phyloP scores from a whole-genome alignment of 2,329 filamentous ascomycete genomes.

The Helicocarpus griseus region DNA sequence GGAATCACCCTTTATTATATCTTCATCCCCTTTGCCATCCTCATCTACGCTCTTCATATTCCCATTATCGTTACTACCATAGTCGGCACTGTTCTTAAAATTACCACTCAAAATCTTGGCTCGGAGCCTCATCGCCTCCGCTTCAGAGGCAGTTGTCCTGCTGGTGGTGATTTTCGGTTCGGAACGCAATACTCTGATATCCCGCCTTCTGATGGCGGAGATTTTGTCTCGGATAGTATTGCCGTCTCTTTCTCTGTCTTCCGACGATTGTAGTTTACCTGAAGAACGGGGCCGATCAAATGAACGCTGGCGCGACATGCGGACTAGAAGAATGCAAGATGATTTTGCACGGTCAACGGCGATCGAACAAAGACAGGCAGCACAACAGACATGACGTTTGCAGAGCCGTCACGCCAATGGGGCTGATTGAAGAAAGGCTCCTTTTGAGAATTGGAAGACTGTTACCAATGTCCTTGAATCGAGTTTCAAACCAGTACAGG shows the following conservation, averaged over 20 bases:
- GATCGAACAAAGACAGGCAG: neutral
- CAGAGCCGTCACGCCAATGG: too few species aligned
- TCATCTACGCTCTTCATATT: neutral
- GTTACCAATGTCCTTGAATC: conserved; percentile 31
- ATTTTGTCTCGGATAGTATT: neutral
- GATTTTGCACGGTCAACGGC: neutral
- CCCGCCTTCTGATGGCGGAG: neutral
- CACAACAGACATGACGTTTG: too few species aligned
- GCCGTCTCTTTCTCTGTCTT: neutral
- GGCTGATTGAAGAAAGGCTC: neutral
- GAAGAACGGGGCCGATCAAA: neutral
- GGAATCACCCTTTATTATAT: neutral
- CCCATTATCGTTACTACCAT: neutral
- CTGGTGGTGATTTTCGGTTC: neutral
- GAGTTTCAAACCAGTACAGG: conserved; percentile 41
- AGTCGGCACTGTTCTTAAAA: neutral
- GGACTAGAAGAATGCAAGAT: neutral
- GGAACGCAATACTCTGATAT: neutral
- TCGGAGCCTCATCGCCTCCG: neutral
- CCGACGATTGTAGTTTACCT: neutral
- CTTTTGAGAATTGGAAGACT: neutral
- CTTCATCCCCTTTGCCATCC: neutral
- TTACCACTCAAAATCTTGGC: neutral
- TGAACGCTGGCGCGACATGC: neutral
- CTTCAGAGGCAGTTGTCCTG: neutral